phyloP scores from a whole-genome alignment of 2,329 filamentous ascomycete species.

The Sclerotinia nivalis region DNA sequence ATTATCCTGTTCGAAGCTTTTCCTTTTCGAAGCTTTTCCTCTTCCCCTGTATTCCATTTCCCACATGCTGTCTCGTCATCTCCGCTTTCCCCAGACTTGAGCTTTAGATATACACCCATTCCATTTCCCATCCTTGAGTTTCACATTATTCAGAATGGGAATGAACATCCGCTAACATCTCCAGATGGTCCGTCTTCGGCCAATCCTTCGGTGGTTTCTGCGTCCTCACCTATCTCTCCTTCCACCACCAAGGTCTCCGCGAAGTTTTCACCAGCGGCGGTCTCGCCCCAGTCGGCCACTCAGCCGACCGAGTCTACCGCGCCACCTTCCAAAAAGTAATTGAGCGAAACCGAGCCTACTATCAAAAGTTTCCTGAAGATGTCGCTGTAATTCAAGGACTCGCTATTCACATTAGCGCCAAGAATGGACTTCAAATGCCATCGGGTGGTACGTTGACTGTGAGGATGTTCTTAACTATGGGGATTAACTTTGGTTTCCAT shows the following conservation, averaged over 20 bases:
- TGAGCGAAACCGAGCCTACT: constrained; percentile 72
- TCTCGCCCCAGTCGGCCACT: constrained; percentile 71
- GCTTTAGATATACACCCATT: neutral
- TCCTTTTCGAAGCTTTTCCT: too few relatives aligned
- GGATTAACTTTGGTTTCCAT: constrained; percentile 75
- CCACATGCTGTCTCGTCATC: neutral
- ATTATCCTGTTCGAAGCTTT: neutral
- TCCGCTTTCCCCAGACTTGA: neutral
- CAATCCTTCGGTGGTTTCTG: constrained; percentile 94
- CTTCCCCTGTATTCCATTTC: neutral
- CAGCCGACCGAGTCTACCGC: constrained; percentile 73
- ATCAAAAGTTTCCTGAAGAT: constrained; percentile 83
- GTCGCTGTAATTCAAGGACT: constrained; percentile 58
- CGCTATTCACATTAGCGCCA: constrained; percentile 51
- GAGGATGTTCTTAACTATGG: constrained; percentile 73
- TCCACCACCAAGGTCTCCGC: constrained; percentile 72
- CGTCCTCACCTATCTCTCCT: constrained; percentile 78
- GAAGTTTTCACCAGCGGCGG: constrained; percentile 87
- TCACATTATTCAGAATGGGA: neutral
- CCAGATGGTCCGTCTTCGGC: constrained; percentile 80
- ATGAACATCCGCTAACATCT: neutral
- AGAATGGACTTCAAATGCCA: constrained; percentile 63
- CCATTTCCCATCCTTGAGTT: neutral
- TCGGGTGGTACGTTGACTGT: constrained; percentile 73
- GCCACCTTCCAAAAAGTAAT: constrained; percentile 69